These are phyloP conservation scores for Candida multigemmis DNA, from an alignment of 805 yeast species.

Conservation along the genomic window DNA sequence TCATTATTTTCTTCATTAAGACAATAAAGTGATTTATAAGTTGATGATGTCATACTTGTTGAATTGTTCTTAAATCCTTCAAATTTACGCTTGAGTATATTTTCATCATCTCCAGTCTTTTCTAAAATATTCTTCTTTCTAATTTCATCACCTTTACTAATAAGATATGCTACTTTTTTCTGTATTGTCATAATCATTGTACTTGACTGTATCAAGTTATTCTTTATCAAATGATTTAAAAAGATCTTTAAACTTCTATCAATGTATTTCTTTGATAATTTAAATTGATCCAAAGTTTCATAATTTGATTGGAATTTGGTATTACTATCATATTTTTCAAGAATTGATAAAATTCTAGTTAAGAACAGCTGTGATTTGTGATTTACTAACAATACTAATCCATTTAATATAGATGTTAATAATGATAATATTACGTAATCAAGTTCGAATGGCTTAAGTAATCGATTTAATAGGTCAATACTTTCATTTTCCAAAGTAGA, in stretches of 20 bases:
- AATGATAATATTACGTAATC: conserved; percentile 46
- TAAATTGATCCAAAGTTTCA: conserved; percentile 35
- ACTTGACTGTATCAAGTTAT: conserved; percentile 18
- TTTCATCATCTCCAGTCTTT: conserved; percentile 16
- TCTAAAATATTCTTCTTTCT: conserved; percentile 28
- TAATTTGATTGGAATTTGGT: conserved; percentile 45
- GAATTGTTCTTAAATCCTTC: conserved; percentile 31
- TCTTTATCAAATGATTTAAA: conserved; percentile 26
- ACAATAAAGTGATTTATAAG: conserved; percentile 58
- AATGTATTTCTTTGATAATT: conserved; percentile 51
- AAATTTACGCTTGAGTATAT: conserved; percentile 26
- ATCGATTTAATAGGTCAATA: conserved; percentile 53
- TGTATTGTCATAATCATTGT: no score
- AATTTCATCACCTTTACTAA: conserved; percentile 30
- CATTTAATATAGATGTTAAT: conserved; percentile 61
- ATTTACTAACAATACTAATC: conserved; percentile 52
- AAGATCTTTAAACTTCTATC: conserved; percentile 48
- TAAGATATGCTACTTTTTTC: conserved; percentile 19
- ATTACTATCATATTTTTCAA: conserved; percentile 54
- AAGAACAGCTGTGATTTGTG: conserved; percentile 57
- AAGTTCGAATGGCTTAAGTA: conserved; percentile 47
- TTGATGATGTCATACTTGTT: conserved; percentile 18
- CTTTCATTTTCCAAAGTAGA: conserved; percentile 58
- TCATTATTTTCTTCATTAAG: conserved; percentile 55
- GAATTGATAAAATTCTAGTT: conserved; percentile 45